These are phyloP conservation scores for Diaporthe longicolla DNA, from an alignment of 2,329 filamentous ascomycete genomes.

Conservation along the genomic window DNA sequence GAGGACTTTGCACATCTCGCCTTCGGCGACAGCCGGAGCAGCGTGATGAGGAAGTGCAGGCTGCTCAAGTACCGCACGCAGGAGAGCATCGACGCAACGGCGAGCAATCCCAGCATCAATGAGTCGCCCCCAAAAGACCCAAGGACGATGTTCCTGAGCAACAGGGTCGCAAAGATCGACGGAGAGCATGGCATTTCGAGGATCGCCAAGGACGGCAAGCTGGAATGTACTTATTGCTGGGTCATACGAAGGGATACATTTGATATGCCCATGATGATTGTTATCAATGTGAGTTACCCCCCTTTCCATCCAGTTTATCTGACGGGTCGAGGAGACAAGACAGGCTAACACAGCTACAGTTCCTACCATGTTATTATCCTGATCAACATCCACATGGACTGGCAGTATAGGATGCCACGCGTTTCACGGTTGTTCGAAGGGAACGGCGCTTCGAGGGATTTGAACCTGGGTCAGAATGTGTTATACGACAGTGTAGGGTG, in stretches of 20 bases:
- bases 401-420: constrained; percentile 55
- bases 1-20: constrained; percentile 94
- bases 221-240: constrained; percentile 97
- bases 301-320: constrained; percentile 42
- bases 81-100: constrained; percentile 63
- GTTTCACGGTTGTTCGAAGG: constrained; percentile 6
- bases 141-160: constrained; percentile 67
- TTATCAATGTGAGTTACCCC: constrained; percentile 87
- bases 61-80: constrained; percentile 91
- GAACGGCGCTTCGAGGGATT: not conserved
- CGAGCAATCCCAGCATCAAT: constrained; percentile 48
- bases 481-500: constrained; percentile 24
- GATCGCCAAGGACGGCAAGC: constrained; percentile 88
- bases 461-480: constrained; percentile 34
- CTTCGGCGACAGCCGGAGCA: constrained; percentile 90
- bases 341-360: constrained; percentile 55
- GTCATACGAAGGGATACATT: constrained; percentile 97
- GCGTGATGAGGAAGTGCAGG: constrained; percentile 85
- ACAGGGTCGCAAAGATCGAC: constrained; percentile 73
- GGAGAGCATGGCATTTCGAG: constrained; percentile 85
- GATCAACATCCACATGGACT: constrained; percentile 70
- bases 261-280: constrained; percentile 98
- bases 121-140: constrained; percentile 62
- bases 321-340: not conserved
- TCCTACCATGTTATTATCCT: constrained; percentile 72